A percentile compares a stretch with the other conserved stretches of the same genome.
phyloP scores from a whole-genome alignment of 306 rosid species.

The Rosa multiflora region DNA sequence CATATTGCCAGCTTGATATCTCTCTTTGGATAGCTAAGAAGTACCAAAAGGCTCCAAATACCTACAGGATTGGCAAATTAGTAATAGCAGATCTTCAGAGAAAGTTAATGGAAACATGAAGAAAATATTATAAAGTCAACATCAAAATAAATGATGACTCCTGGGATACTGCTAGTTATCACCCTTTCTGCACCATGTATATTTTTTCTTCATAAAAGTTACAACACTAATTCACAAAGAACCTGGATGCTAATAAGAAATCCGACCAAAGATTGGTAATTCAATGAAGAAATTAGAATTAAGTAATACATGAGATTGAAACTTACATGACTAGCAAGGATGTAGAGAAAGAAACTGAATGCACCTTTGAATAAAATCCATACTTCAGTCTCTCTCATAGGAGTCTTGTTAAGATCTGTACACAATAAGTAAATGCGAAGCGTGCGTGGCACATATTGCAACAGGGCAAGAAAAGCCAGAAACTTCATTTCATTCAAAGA shows the following conservation, averaged over 20 bases:
- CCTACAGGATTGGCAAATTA: background rate
- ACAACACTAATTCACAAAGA: too few relatives aligned
- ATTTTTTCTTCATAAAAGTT: too few relatives aligned
- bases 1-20: background rate
- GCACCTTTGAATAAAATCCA: background rate
- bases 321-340: slow-evolving; percentile 5
- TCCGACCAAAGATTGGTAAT: too few relatives aligned
- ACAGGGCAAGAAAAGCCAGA: slow-evolving; percentile 18
- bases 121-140: too few relatives aligned
- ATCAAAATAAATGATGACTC: too few relatives aligned
- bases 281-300: too few relatives aligned
- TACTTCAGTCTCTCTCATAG: background rate
- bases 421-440: slow-evolving; percentile 8
- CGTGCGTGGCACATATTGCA: slow-evolving; percentile 24
- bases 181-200: too few relatives aligned
- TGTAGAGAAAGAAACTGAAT: background rate
- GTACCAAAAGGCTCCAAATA: slow-evolving; percentile 9
- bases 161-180: too few relatives aligned
- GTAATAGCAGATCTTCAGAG: too few relatives aligned
- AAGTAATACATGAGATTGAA: too few relatives aligned
- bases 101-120: too few relatives aligned
- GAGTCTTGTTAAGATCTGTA: background rate
- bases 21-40: background rate
- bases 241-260: too few relatives aligned
- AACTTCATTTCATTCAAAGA: slow-evolving; percentile 12